phyloP scores from a whole-genome alignment of 805 yeast species.

The Ogataea angusta region DNA sequence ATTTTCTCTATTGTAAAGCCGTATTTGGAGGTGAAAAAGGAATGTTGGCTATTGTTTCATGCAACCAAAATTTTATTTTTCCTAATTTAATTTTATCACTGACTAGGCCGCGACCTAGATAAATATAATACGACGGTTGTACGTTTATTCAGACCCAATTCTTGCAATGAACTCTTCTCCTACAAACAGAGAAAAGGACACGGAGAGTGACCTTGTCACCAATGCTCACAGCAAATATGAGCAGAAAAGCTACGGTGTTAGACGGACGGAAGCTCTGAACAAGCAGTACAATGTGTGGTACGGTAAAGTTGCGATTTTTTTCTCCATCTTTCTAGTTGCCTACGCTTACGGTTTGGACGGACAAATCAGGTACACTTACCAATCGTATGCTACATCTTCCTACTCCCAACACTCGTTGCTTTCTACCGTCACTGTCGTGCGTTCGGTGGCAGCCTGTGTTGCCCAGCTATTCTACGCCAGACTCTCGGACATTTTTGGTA shows the following conservation, averaged over 20 bases:
- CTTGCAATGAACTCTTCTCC: neutral
- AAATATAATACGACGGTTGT: too few species aligned
- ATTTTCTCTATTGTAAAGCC: too few species aligned
- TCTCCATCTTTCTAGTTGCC: slow-evolving; percentile 51
- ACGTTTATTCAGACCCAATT: too few species aligned
- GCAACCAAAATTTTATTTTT: too few species aligned
- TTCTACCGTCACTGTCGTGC: slow-evolving; percentile 57
- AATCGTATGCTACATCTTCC: slow-evolving; percentile 53
- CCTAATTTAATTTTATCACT: too few species aligned
- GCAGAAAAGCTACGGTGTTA: slow-evolving; percentile 47
- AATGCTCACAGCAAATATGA: neutral
- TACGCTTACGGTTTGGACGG: slow-evolving; percentile 61
- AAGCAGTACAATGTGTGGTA: slow-evolving; percentile 40
- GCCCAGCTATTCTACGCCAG: slow-evolving; percentile 64
- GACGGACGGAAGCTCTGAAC: slow-evolving; percentile 52
- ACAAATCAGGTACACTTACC: slow-evolving; percentile 45
- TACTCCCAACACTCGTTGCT: slow-evolving; percentile 52
- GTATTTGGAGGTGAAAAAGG: too few species aligned
- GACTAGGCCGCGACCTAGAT: too few species aligned
- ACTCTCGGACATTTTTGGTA: slow-evolving; percentile 64
- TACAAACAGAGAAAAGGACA: neutral
- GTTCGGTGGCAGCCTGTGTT: slow-evolving; percentile 62
- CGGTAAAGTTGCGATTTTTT: slow-evolving; percentile 39
- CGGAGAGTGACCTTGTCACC: neutral
- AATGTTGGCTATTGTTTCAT: too few species aligned